phyloP scores from a whole-genome alignment of 2,329 filamentous ascomycete species.

The Magnaporthiopsis incrustans region DNA sequence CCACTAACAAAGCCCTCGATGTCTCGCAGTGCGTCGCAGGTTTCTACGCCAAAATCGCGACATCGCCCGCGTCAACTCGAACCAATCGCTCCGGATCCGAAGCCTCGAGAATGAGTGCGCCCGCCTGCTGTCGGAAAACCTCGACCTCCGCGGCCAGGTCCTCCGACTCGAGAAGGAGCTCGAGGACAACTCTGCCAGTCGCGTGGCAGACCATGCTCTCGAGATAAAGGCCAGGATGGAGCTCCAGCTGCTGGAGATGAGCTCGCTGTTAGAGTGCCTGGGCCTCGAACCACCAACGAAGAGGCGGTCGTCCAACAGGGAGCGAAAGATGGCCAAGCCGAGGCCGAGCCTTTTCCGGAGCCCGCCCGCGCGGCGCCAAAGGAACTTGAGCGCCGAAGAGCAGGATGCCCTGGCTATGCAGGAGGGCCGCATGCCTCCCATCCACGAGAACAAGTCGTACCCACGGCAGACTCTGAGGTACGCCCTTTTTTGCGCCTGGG shows the following conservation, averaged over 20 bases:
- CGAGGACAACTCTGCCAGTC: constrained; percentile 49
- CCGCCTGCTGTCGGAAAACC: constrained; percentile 69
- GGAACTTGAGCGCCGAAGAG: constrained; percentile 35
- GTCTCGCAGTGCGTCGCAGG: constrained; percentile 59
- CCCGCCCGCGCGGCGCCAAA: constrained; percentile 47
- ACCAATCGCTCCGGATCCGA: constrained; percentile 69
- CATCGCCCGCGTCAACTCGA: constrained; percentile 70
- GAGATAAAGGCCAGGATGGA: constrained; percentile 66
- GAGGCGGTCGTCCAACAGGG: constrained; percentile 29
- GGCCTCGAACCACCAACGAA: constrained; percentile 52
- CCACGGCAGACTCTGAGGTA: constrained; percentile 63
- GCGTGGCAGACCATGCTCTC: constrained; percentile 57
- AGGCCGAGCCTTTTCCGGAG: constrained; percentile 37
- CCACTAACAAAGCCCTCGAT: background rate
- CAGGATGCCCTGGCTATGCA: constrained; percentile 39
- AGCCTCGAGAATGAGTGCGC: constrained; percentile 68
- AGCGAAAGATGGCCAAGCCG: constrained; percentile 30
- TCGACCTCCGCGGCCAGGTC: constrained; percentile 63
- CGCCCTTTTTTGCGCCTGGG: constrained; percentile 19
- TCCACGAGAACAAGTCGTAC: constrained; percentile 61
- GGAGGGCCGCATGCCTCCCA: constrained; percentile 54
- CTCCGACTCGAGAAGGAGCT: constrained; percentile 61
- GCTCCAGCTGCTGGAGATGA: constrained; percentile 63
- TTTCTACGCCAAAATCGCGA: constrained; percentile 80
- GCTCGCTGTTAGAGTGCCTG: constrained; percentile 56